Evolutionary conservation across 208 protist genomes (phyloP).

Genomic region (Angomonas ambiguus): DNA sequence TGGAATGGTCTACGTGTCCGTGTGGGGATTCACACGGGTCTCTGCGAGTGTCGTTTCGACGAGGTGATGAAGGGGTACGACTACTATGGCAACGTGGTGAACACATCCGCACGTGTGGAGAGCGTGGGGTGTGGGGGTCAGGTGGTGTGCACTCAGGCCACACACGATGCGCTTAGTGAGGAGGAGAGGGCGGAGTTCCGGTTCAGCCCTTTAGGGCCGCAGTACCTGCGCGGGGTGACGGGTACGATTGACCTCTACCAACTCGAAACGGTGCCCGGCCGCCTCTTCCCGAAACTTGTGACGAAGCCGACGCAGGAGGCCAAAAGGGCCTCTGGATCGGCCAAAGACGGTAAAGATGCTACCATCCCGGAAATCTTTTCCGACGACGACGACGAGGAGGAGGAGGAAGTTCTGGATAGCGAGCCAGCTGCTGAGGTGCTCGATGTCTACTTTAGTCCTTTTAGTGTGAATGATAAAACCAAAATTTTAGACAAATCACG

Average conservation of each 20-base stretch:
- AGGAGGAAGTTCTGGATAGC: background rate
- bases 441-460: slow-evolving; percentile 29
- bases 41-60: slow-evolving; percentile 20
- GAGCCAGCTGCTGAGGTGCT: slow-evolving; percentile 17
- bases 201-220: slow-evolving; percentile 12
- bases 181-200: slow-evolving; percentile 6
- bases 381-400: background rate
- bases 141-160: slow-evolving; percentile 16
- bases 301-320: background rate
- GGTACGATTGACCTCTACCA: slow-evolving; percentile 17
- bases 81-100: slow-evolving; percentile 76
- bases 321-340: background rate
- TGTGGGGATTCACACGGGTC: slow-evolving; percentile 31
- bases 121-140: slow-evolving; percentile 55
- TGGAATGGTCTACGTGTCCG: slow-evolving; percentile 24
- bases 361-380: background rate
- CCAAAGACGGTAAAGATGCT: background rate
- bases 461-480: slow-evolving; percentile 18
- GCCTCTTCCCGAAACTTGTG: slow-evolving; percentile 7
- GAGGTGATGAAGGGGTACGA: slow-evolving; percentile 36
- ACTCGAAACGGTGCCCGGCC: background rate
- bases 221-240: slow-evolving; percentile 15
- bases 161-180: background rate
- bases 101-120: slow-evolving; percentile 54
- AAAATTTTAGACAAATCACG: slow-evolving; percentile 24